Evolutionary conservation across 2,329 filamentous ascomycete genomes (phyloP).

Genomic region (Cercospora sesami): DNA sequence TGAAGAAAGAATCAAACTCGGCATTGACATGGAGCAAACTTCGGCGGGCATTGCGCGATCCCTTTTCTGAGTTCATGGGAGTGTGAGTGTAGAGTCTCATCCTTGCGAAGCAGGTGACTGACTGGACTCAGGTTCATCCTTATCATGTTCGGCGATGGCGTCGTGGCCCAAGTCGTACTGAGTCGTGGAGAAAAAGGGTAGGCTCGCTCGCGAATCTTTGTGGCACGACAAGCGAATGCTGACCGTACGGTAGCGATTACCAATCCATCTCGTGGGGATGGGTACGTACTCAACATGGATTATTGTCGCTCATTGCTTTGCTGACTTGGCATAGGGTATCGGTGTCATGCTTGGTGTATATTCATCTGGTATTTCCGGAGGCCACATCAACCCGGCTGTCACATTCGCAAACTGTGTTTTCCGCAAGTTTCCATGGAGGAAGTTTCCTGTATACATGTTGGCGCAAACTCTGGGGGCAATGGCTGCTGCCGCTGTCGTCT

Average conservation of each 20-base stretch:
- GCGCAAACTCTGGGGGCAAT: slow-evolving; percentile 63
- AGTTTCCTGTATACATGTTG: slow-evolving; percentile 66
- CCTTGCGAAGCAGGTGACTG: slow-evolving; percentile 56
- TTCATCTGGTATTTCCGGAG: slow-evolving; percentile 38
- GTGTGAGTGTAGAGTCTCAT: slow-evolving; percentile 1
- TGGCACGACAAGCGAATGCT: slow-evolving; percentile 1
- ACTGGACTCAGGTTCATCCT: slow-evolving; percentile 62
- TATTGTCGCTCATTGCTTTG: slow-evolving; percentile 8
- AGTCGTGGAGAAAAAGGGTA: slow-evolving; percentile 51
- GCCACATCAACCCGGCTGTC: slow-evolving; percentile 55
- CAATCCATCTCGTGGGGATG: slow-evolving; percentile 49
- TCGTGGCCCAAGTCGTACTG: slow-evolving; percentile 67
- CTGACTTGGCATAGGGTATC: slow-evolving; percentile 46
- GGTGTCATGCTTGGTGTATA: slow-evolving; percentile 66
- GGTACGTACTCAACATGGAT: slow-evolving; percentile 21
- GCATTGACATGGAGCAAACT: slow-evolving; percentile 56
- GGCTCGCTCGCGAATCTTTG: not conserved
- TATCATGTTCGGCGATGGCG: slow-evolving; percentile 67
- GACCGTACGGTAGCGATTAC: slow-evolving; percentile 39
- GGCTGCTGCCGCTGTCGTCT: slow-evolving; percentile 51
- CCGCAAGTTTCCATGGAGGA: slow-evolving; percentile 57
- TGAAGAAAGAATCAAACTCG: slow-evolving; percentile 34
- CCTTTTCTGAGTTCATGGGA: slow-evolving; percentile 68
- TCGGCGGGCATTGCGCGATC: slow-evolving; percentile 56
- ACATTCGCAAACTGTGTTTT: slow-evolving; percentile 70